Evolutionary conservation across 768 basidiomycete species (phyloP).

Genomic region (Russula vinacea): DNA sequence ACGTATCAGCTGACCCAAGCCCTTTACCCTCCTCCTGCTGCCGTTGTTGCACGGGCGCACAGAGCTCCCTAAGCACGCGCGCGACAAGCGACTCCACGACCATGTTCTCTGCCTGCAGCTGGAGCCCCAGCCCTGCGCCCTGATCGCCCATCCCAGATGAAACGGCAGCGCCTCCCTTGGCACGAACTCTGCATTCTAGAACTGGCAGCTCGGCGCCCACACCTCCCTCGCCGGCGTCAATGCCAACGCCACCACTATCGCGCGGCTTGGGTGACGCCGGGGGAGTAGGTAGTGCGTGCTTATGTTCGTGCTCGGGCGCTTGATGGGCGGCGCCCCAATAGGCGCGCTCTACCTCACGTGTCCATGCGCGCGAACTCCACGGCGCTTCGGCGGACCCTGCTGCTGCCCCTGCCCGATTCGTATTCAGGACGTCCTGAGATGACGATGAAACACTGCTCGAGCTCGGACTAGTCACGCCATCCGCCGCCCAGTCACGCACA

Average conservation of each 20-base stretch:
- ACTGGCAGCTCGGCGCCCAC: not conserved
- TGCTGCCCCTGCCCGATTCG: not conserved
- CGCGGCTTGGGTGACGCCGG: conserved; percentile 41
- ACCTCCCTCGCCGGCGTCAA: not conserved
- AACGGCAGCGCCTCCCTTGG: not conserved
- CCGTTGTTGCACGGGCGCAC: conserved; percentile 30
- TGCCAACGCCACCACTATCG: not conserved
- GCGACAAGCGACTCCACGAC: conserved; percentile 42
- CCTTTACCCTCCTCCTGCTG: not conserved
- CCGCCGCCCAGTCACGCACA: conserved; percentile 56
- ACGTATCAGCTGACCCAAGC: not conserved
- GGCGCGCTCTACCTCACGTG: conserved; percentile 68
- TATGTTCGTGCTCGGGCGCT: conserved; percentile 23
- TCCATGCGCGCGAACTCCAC: conserved; percentile 86
- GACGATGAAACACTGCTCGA: not conserved
- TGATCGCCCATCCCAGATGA: not conserved
- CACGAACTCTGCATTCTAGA: not conserved
- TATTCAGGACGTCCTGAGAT: not conserved
- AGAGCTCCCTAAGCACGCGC: conserved; percentile 44
- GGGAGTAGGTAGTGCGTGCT: conserved; percentile 41
- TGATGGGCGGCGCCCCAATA: conserved; percentile 63
- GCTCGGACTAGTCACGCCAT: conserved; percentile 40
- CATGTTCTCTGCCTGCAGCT: not conserved
- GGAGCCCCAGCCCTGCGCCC: not conserved
- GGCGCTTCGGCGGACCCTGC: conserved; percentile 43